Conservation (phyloP, 345 rosid genomes). For the Pistacia integerrima region DNA sequence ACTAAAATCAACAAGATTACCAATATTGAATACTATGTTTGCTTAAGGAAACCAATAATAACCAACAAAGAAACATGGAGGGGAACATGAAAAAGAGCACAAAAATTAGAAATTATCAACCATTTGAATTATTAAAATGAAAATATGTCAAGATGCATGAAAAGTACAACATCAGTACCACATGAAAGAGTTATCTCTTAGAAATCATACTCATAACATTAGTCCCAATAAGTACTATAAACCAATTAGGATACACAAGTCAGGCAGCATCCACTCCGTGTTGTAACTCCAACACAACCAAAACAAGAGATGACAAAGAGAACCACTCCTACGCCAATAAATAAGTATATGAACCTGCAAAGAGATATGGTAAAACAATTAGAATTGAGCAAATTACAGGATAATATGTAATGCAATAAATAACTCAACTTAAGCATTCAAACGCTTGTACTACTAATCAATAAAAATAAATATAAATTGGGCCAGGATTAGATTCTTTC, state of each 20-base stretch:
- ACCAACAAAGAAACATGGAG: conserved; percentile 2
- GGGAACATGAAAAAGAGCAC: neutral
- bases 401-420: neutral
- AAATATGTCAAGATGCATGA: neutral
- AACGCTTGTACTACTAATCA: neutral
- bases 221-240: neutral
- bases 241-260: conserved; percentile 80
- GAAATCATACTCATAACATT: neutral
- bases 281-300: conserved; percentile 81
- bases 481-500: neutral
- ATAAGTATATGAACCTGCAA: conserved; percentile 92
- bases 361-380: conserved; percentile 19
- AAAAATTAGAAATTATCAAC: neutral
- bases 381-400: conserved; percentile 11
- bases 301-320: conserved; percentile 85
- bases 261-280: conserved; percentile 92
- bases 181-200: neutral
- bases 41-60: conserved; percentile 60
- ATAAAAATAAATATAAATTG: neutral
- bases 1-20: conserved; percentile 83
- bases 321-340: conserved; percentile 80
- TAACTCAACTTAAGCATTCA: conserved; percentile 1
- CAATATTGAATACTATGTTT: conserved; percentile 67
- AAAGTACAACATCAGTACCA: conserved; percentile 1
- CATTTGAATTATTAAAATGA: neutral